Evolutionary conservation across 2,329 filamentous ascomycete species (phyloP).

Genomic region (Beauveria medogensis): DNA sequence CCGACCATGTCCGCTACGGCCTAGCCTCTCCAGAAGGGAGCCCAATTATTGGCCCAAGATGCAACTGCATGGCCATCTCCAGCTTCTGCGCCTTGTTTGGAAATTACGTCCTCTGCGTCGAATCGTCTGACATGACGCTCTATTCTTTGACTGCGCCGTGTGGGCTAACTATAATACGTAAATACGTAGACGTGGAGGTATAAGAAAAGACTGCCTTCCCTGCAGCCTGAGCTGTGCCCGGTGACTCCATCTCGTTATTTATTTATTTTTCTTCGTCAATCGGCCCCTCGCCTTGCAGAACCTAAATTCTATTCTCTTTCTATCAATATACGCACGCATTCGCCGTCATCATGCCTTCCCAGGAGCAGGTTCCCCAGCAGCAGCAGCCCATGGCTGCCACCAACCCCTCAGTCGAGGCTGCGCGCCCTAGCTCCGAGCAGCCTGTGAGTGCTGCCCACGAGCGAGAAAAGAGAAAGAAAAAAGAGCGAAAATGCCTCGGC

Average conservation of each 20-base stretch:
- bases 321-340: too few species aligned
- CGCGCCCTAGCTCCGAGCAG: conserved; percentile 24
- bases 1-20: not conserved
- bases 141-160: too few species aligned
- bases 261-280: not conserved
- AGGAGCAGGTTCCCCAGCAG: conserved; percentile 4
- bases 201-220: not conserved
- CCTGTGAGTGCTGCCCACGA: conserved; percentile 22
- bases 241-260: not conserved
- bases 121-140: too few species aligned
- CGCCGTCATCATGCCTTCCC: not conserved
- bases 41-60: conserved; percentile 1
- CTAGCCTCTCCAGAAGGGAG: not conserved
- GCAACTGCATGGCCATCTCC: not conserved
- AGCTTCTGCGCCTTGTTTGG: not conserved
- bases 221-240: not conserved
- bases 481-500: not conserved
- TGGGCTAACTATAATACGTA: not conserved
- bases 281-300: not conserved
- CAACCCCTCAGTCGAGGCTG: conserved; percentile 8
- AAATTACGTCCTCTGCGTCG: not conserved
- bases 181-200: not conserved
- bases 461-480: not conserved
- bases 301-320: not conserved
- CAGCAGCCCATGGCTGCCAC: conserved; percentile 10